These are phyloP conservation scores for Mycothermus thermophilus DNA, from an alignment of 495 filamentous ascomycete species.

Conservation along the genomic window DNA sequence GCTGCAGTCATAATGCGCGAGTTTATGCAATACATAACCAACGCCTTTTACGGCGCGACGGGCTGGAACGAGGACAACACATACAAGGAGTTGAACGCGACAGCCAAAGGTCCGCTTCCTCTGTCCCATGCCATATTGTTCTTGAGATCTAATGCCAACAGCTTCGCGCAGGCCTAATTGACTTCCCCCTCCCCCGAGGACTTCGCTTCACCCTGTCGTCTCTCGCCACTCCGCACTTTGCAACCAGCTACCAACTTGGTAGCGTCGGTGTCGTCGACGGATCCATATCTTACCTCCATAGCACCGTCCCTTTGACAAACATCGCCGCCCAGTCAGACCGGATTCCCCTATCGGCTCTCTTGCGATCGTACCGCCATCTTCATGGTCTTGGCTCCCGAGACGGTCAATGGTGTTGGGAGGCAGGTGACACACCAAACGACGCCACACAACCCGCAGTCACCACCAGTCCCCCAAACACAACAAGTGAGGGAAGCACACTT, in stretches of 20 bases:
- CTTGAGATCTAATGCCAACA: neutral
- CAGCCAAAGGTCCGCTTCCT: slow-evolving; percentile 52
- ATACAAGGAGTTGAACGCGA: slow-evolving; percentile 77
- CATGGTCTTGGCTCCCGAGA: slow-evolving; percentile 20
- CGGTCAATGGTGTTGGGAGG: slow-evolving; percentile 1
- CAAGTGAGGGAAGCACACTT: slow-evolving; percentile 34
- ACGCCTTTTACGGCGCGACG: slow-evolving; percentile 76
- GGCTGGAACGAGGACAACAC: slow-evolving; percentile 88
- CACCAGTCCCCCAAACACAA: neutral
- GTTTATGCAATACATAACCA: slow-evolving; percentile 97
- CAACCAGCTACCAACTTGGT: slow-evolving; percentile 77
- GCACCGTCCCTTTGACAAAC: slow-evolving; percentile 53
- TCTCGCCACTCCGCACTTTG: slow-evolving; percentile 78
- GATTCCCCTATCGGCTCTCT: slow-evolving; percentile 33
- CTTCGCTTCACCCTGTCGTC: slow-evolving; percentile 78
- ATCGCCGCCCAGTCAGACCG: slow-evolving; percentile 33
- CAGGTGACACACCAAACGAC: neutral
- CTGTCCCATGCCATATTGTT: no score
- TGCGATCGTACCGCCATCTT: slow-evolving; percentile 31
- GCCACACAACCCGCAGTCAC: neutral
- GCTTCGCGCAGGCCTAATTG: slow-evolving; percentile 49
- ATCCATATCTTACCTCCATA: slow-evolving; percentile 82
- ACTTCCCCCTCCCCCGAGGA: slow-evolving; percentile 67
- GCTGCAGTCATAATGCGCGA: slow-evolving; percentile 53
- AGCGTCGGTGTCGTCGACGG: slow-evolving; percentile 79